Base-by-base conservation (phyloP, 495 filamentous ascomycete species). In the Lophium mytilinum region DNA sequence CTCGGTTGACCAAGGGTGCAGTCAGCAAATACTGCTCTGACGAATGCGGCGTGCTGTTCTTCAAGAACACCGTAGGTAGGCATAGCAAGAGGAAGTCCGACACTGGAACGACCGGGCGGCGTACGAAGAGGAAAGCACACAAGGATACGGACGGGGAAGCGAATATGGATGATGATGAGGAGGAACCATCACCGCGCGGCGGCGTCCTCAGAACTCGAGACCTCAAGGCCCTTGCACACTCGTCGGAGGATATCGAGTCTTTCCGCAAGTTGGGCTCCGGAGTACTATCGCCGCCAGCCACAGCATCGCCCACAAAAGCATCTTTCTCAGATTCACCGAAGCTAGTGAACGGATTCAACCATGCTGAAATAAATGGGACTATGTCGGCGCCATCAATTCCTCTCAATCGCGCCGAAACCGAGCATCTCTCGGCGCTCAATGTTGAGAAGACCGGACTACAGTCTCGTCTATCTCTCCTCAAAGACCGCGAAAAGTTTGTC, bases 11-110 rank as follows among this genome's bases (percentile, higher is more conserved):
- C 12, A 72, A 71, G 30, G 72, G 66, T 21, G 43, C 53, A 11
- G 73, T 67, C 18, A 84, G 80, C 71, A 89, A 87, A 68, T 89
- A 87, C 63, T 89, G 85, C 69, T 78, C 75, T 35, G 83, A 87
- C 41, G 82, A 80, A 37, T 85, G 86, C 49, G 82, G 79, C 21
- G 72, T 72, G 30, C 71, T 80, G 52, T 86, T 80, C 58, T 81
- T 86, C 74, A 68, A 71, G 5, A 71, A 68, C 73, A 30, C 36
- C 62, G 15, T 57, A 48, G 17, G 54, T 54, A 18, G 61, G 54
- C 3, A 52, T 50, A 35, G 54, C 54, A 24, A 64, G 55, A 46
- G 41, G 52, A 42, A 33, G 12, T 10, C 9, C 36, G 19, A 24
- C 9, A 10, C 33, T 37, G 14, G 37, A 10, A 15, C 36, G 14